Percentiles rank a stretch among this genome's conserved stretches.
phyloP scores from a whole-genome alignment of 1,284 basidiomycete genomes.

The Pseudozyma thailandica region DNA sequence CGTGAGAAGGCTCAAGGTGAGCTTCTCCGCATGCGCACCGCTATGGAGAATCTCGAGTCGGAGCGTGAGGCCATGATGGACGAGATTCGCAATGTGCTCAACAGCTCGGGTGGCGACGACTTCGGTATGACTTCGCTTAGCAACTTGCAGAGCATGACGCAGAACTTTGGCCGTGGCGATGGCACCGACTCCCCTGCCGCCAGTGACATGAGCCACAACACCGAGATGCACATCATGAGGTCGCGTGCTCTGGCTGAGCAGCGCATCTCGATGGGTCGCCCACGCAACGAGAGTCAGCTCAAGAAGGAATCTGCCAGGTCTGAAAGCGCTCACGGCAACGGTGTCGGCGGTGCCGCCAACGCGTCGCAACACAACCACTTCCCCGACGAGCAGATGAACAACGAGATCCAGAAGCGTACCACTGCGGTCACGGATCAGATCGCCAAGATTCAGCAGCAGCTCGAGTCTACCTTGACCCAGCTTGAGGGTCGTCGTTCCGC shows the following conservation, averaged over 20 bases:
- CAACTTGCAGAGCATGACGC: constrained; percentile 47
- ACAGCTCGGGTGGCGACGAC: constrained; percentile 35
- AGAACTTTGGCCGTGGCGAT: constrained; percentile 23
- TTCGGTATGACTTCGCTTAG: constrained; percentile 46
- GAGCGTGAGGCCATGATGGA: constrained; percentile 65
- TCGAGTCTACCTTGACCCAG: constrained; percentile 59
- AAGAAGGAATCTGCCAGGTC: constrained; percentile 19
- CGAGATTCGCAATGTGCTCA: constrained; percentile 62
- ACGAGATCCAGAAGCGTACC: constrained; percentile 61
- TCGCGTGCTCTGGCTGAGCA: constrained; percentile 59
- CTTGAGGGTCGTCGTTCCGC: constrained; percentile 57
- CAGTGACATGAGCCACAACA: constrained; percentile 49
- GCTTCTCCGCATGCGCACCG: constrained; percentile 54
- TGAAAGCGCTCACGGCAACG: constrained; percentile 12
- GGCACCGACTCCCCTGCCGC: constrained; percentile 25
- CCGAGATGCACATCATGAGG: constrained; percentile 55
- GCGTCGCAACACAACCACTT: constrained; percentile 49
- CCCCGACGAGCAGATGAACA: constrained; percentile 65
- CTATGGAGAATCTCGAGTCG: constrained; percentile 56
- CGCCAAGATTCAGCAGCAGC: constrained; percentile 60
- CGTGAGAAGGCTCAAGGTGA: constrained; percentile 59
- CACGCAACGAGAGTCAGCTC: constrained; percentile 12
- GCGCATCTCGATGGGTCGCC: constrained; percentile 53
- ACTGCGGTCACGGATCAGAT: constrained; percentile 62
- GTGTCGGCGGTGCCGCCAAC: constrained; percentile 10